Percentiles rank a stretch among this genome's conserved stretches.
These are phyloP conservation scores for Metschnikowia hibisci DNA, from an alignment of 805 yeast species.

Conservation along the genomic window DNA sequence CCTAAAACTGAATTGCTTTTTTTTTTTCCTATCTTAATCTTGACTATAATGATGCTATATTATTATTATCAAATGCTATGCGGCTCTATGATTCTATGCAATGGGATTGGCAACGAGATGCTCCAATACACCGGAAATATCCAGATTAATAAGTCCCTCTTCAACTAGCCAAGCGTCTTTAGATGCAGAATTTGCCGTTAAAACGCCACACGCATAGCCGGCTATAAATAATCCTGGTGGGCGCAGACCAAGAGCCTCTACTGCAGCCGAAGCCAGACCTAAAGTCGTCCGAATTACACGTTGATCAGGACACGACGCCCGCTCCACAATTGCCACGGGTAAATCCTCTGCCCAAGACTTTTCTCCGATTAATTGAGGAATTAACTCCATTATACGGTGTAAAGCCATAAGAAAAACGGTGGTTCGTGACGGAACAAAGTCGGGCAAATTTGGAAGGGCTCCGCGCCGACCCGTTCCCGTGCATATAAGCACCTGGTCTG, in stretches of 20 bases:
- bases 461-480: constrained; percentile 95
- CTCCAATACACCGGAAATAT: constrained; percentile 14
- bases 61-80: neutral
- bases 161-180: constrained; percentile 42
- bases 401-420: constrained; percentile 87
- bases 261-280: constrained; percentile 63
- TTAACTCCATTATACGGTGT: constrained; percentile 63
- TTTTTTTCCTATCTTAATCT: neutral
- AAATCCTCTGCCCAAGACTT: constrained; percentile 64
- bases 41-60: too few species aligned
- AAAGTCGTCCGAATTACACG: constrained; percentile 74
- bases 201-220: constrained; percentile 70
- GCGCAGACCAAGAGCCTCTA: constrained; percentile 73
- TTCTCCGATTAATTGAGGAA: constrained; percentile 40
- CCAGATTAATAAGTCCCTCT: constrained; percentile 34
- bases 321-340: constrained; percentile 83
- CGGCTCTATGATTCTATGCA: neutral
- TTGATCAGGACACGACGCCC: constrained; percentile 94
- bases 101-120: constrained; percentile 7
- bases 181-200: constrained; percentile 18
- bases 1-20: neutral
- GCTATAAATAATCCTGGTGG: constrained; percentile 90
- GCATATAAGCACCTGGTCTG: constrained; percentile 88
- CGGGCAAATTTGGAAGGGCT: constrained; percentile 72
- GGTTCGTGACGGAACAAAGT: constrained; percentile 67